phyloP scores from a whole-genome alignment of 1,284 basidiomycete species.

The Rugiboletus extremiorientalis region DNA sequence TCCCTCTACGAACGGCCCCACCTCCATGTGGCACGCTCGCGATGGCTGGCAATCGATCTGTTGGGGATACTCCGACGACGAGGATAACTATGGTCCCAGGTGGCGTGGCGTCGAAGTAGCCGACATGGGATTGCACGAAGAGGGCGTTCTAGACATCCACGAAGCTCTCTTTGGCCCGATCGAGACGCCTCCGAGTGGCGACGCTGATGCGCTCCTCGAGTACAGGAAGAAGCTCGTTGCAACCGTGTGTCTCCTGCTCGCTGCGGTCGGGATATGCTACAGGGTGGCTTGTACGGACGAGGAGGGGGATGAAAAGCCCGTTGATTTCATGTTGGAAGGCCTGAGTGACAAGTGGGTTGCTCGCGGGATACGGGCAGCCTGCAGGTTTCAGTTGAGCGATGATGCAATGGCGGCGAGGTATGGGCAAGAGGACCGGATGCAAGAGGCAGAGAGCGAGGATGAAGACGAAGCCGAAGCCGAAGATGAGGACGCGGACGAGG shows the following conservation, averaged over 20 bases:
- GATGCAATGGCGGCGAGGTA: slow-evolving; percentile 2
- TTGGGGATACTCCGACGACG: slow-evolving; percentile 13
- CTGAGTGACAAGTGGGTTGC: slow-evolving; percentile 11
- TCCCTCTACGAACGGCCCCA: neutral
- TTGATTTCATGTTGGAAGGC: slow-evolving; percentile 7
- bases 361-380: slow-evolving; percentile 13
- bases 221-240: slow-evolving; percentile 9
- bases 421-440: neutral
- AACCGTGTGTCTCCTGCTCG: slow-evolving; percentile 9
- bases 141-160: neutral
- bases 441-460: neutral
- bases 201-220: neutral
- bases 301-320: neutral
- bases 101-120: slow-evolving; percentile 9
- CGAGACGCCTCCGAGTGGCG: neutral
- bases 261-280: slow-evolving; percentile 10
- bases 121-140: slow-evolving; percentile 3
- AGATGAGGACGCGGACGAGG: too few relatives aligned
- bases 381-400: slow-evolving; percentile 3
- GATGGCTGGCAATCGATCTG: slow-evolving; percentile 18
- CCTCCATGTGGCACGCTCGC: slow-evolving; percentile 3
- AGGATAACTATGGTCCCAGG: neutral
- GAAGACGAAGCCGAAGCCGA: too few relatives aligned
- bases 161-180: slow-evolving; percentile 11
- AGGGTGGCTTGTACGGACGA: slow-evolving; percentile 8